Evolutionary conservation across 1,284 basidiomycete genomes (phyloP).

Genomic region (Sporisorium reilianum): DNA sequence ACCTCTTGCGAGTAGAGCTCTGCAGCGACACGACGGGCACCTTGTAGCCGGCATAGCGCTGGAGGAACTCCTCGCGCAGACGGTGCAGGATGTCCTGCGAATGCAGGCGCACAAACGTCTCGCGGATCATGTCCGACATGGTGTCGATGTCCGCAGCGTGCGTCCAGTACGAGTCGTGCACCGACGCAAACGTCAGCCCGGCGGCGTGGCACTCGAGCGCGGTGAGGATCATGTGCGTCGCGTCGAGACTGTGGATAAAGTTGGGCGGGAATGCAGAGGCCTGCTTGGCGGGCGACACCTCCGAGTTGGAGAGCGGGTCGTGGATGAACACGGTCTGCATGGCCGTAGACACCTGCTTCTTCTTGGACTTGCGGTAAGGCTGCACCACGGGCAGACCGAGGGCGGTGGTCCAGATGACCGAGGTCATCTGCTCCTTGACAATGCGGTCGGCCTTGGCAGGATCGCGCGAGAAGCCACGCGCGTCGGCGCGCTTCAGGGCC

Average conservation of each 20-base stretch:
- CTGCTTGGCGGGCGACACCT: constrained; percentile 89
- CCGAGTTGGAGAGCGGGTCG: constrained; percentile 83
- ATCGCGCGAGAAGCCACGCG: constrained; percentile 39
- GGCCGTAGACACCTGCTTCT: constrained; percentile 80
- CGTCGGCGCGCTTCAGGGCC: constrained; percentile 27
- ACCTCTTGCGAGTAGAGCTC: constrained; percentile 3
- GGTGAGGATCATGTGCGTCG: constrained; percentile 98
- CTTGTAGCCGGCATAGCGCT: constrained; percentile 61
- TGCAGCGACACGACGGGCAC: constrained; percentile 52
- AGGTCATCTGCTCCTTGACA: constrained; percentile 87
- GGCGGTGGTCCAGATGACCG: constrained; percentile 95
- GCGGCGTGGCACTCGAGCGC: constrained; percentile 79
- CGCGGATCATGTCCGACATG: constrained; percentile 90
- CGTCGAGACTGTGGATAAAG: constrained; percentile 97
- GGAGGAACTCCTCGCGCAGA: constrained; percentile 71
- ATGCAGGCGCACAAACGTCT: constrained; percentile 93
- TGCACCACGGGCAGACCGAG: constrained; percentile 95
- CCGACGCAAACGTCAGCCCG: constrained; percentile 84
- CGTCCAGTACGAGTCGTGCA: constrained; percentile 99
- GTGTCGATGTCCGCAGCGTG: constrained; percentile 88
- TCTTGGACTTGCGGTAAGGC: constrained; percentile 87
- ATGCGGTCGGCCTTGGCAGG: constrained; percentile 48
- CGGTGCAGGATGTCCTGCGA: constrained; percentile 82
- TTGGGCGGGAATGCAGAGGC: constrained; percentile 98
- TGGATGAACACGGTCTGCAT: constrained; percentile 93